Evolutionary conservation across 1,284 basidiomycete genomes (phyloP).

Genomic region (Meripilus lineatus): DNA sequence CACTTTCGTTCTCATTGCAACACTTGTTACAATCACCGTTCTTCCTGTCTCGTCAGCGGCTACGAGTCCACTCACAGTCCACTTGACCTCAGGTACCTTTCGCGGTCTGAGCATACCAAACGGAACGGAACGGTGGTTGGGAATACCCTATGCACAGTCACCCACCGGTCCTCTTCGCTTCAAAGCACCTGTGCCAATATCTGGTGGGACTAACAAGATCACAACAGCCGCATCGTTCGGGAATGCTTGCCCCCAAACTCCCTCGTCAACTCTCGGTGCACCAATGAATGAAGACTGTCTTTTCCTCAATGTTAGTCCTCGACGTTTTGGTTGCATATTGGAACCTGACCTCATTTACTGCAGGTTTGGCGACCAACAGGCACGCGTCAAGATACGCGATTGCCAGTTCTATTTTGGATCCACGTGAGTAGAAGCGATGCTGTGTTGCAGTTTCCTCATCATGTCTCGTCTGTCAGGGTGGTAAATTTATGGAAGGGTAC

Average conservation of each 20-base stretch:
- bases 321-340: too few species aligned
- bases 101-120: conserved; percentile 36
- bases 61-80: conserved; percentile 28
- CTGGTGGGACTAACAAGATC: conserved; percentile 22
- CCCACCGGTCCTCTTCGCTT: conserved; percentile 53
- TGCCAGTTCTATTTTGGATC: conserved; percentile 18
- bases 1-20: too few species aligned
- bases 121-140: conserved; percentile 50
- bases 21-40: too few species aligned
- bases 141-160: conserved; percentile 63
- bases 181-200: conserved; percentile 53
- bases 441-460: neutral
- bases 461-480: conserved; percentile 35
- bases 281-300: conserved; percentile 52
- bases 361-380: conserved; percentile 14
- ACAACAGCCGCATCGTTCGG: conserved; percentile 47
- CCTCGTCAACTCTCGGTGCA: conserved; percentile 37
- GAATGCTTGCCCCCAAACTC: conserved; percentile 51
- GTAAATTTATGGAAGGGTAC: conserved; percentile 43
- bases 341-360: too few species aligned
- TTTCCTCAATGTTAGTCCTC: conserved; percentile 41
- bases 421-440: conserved; percentile 10
- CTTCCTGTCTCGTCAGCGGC: too few species aligned
- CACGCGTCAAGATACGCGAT: conserved; percentile 10
- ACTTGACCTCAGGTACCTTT: conserved; percentile 41